Conservation (phyloP, 306 rosid genomes). For the Geum urbanum region DNA sequence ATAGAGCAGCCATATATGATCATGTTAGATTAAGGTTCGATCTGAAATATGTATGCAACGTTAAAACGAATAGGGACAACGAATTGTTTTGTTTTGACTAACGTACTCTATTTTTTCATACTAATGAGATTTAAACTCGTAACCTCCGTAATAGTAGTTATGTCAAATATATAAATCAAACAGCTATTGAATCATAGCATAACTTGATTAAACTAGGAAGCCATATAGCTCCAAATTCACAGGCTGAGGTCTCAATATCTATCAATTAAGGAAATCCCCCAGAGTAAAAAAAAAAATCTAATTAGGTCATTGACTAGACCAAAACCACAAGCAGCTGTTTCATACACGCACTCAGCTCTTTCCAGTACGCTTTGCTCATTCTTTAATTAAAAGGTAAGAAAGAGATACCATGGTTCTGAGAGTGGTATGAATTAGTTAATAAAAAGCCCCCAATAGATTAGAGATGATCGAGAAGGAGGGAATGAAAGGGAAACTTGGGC, state of each 20-base stretch:
- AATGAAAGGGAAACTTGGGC: slow-evolving; percentile 29
- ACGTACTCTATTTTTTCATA: too few species aligned
- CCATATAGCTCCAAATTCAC: not conserved
- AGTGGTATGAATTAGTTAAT: not conserved
- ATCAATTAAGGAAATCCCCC: not conserved
- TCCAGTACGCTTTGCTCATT: not conserved
- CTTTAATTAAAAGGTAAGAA: slow-evolving; percentile 2
- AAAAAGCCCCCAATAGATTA: not conserved
- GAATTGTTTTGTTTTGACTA: too few species aligned
- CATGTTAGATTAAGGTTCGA: not conserved
- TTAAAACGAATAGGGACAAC: too few species aligned
- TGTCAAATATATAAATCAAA: too few species aligned
- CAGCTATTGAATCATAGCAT: not conserved
- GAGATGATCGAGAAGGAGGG: slow-evolving; percentile 4
- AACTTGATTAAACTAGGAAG: not conserved
- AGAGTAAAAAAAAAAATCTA: not conserved
- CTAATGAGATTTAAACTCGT: too few species aligned
- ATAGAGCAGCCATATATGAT: not conserved
- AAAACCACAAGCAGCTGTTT: not conserved
- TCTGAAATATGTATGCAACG: not conserved
- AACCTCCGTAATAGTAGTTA: too few species aligned
- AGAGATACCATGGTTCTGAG: not conserved
- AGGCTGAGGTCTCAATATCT: not conserved
- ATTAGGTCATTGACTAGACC: not conserved
- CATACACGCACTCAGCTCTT: too few species aligned